These are phyloP conservation scores for Mesembryanthemum crystallinum DNA, from an alignment of 148 eudicot genomes.

Conservation along the genomic window DNA sequence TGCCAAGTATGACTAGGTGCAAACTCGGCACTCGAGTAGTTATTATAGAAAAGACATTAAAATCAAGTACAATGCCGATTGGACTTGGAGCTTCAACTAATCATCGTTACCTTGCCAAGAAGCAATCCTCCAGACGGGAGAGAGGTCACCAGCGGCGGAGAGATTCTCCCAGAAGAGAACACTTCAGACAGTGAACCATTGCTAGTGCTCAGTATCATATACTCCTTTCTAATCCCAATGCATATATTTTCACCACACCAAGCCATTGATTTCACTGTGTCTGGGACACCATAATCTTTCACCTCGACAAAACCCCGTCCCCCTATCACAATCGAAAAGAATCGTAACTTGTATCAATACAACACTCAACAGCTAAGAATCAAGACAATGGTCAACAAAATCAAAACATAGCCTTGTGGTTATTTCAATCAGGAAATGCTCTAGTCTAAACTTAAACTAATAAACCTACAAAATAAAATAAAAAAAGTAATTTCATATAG, in stretches of 20 bases:
- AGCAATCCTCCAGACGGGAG: slow-evolving; percentile 93
- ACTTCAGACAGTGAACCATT: slow-evolving; percentile 82
- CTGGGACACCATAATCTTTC: slow-evolving; percentile 92
- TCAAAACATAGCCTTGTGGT: not conserved
- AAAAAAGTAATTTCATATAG: too few relatives aligned
- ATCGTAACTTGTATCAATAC: not conserved
- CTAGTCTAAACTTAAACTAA: too few relatives aligned
- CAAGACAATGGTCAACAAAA: not conserved
- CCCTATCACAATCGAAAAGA: slow-evolving; percentile 41
- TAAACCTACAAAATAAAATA: too few relatives aligned
- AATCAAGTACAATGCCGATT: too few relatives aligned
- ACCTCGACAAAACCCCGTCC: slow-evolving; percentile 97
- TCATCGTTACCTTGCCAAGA: slow-evolving; percentile 71
- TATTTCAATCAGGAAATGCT: too few relatives aligned
- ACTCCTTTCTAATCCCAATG: slow-evolving; percentile 85
- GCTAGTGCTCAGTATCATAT: slow-evolving; percentile 71
- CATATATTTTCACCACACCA: slow-evolving; percentile 99
- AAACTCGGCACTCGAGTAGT: too few relatives aligned
- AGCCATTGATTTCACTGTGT: slow-evolving; percentile 85
- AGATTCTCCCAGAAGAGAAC: slow-evolving; percentile 92
- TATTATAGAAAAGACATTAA: too few relatives aligned
- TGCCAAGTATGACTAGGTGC: too few relatives aligned
- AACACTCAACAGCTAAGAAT: not conserved
- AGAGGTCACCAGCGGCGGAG: slow-evolving; percentile 88
- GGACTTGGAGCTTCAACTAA: not conserved